These are phyloP conservation scores for Phallus indusiatus DNA, from an alignment of 768 basidiomycete genomes.

Conservation along the genomic window DNA sequence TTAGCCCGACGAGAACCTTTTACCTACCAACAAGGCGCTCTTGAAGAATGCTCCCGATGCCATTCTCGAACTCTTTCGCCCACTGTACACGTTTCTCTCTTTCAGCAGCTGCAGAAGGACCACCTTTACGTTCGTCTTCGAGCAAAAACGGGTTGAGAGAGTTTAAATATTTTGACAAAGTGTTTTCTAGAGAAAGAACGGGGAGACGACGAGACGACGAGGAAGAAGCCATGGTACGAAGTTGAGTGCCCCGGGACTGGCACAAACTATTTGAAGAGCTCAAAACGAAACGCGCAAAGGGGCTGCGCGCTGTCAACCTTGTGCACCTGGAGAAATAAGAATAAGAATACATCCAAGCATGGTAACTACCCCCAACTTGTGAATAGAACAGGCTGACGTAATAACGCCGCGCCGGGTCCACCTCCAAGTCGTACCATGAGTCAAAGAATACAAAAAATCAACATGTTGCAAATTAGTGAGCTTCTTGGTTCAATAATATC, in stretches of 20 bases:
- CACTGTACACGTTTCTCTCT: conserved; percentile 45
- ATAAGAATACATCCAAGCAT: neutral
- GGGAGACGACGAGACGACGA: conserved; percentile 58
- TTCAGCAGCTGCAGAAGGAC: conserved; percentile 39
- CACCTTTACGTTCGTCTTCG: conserved; percentile 59
- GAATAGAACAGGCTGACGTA: neutral
- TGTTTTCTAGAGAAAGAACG: conserved; percentile 66
- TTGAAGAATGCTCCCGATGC: conserved; percentile 61
- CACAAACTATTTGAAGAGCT: neutral
- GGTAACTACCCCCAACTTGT: neutral
- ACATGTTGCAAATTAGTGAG: neutral
- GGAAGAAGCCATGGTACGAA: neutral
- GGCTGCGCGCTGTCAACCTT: neutral
- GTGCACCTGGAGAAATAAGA: neutral
- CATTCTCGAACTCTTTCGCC: conserved; percentile 61
- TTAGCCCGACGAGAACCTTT: conserved; percentile 8
- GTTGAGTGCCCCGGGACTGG: neutral
- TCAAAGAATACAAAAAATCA: neutral
- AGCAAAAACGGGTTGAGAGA: conserved; percentile 72
- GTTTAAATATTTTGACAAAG: conserved; percentile 67
- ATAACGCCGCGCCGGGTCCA: neutral
- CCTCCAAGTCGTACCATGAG: neutral
- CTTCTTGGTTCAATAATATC: no score
- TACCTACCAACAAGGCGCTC: conserved; percentile 61
- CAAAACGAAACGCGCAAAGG: neutral